Base-by-base conservation (phyloP, 1,284 basidiomycete genomes). In the Cutaneotrichosporon sp. region DNA sequence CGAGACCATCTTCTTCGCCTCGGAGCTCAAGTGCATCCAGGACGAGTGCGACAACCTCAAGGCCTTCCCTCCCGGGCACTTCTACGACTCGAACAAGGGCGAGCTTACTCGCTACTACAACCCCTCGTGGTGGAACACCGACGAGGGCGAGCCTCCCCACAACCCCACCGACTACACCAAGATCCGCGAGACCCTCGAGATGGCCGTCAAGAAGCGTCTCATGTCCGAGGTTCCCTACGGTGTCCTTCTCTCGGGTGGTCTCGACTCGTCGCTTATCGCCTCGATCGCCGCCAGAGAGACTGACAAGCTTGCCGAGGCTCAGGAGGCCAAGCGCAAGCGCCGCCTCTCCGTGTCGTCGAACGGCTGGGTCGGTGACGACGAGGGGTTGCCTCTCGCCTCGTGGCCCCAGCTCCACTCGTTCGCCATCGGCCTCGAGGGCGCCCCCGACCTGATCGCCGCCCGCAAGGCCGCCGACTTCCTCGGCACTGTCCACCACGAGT, bases 361-460 rank as follows among this genome's bases (percentile, higher is more conserved):
- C 34, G 60, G 67, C 18, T 59, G 67, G 58, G 68, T 71, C 34
- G 69, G 73, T 31, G 72, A 71, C 29, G 75, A 76, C 52, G 88
- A 85, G 31, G 47, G 47, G 18, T 27, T 31, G 47, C 87, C 88
- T 20, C 84, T 95, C 46, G 88, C 90, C 53, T 84, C 92, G 25
- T 99, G 97, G 97, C 95, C 97, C 1, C 91, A 93, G 75, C 84
- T 99, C 31, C 97, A 99, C 81, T 99, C 97, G 8, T 99, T 99
- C 83, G 95, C 95, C 10, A 90, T 99, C 70, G 97, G 97, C 67
- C 84, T 99, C 46, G 90, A 92, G 73, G 89, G 93, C 80, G 97
- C 97, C 7, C 97, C 97, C 4, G 97, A 99, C 81, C 84, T 98
- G 46, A 80, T 97, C 55, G 97, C 97, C 1, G 97, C 97, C 4